Base-by-base conservation (phyloP, 2,329 filamentous ascomycete species). In the Lasiodiplodia sp. region DNA sequence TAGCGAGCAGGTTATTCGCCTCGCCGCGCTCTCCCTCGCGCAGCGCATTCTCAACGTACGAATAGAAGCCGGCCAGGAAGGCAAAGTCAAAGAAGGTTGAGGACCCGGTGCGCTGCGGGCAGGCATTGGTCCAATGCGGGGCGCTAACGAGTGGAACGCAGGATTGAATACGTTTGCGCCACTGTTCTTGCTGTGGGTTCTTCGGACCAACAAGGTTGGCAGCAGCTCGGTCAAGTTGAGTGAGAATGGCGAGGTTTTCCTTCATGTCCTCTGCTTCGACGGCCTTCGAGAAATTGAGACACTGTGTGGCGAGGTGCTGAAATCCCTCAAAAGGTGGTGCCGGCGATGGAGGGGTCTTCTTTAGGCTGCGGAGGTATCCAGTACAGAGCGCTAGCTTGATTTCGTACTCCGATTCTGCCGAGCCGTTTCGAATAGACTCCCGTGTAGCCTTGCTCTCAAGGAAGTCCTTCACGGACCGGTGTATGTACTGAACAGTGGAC, bases 381-480 rank as follows among this genome's bases (percentile, higher is more conserved):
- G 53, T 38, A 40, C 65, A 58, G 3, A 67, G 53, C 2, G 53
- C 65, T 38, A 49, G 31, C 18, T 57, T 47, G 37, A 66, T 21
- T 10, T 58, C 55, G n/a, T 49, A 25, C 6, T 57, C 44, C 2
- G 38, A 37, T n/a, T 58, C 52, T 1, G 28, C 18, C 8, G 53
- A 58, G n/a, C 38, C 40, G 8, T 12, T 28, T 21, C 51, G 16
- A 44, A 67, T 51, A 12, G 37, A 31, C 12, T 58, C 28, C n/a
- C 37, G 55, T 4, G 40, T 49, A 11, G 38, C 31, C 8, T 57
- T 12, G 14, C 51, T 52, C 16, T 38, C 40, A 14, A 64, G 25
- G 57, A 71, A 74, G 38, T 74, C 70, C n/a, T 66, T 56, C 2
- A 68, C 72, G 14, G 68, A 72, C 6, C 70, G 66, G 53, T 74